Conservation (phyloP, 176 grass and related monocot genomes). For the Oryza brachyantha region DNA sequence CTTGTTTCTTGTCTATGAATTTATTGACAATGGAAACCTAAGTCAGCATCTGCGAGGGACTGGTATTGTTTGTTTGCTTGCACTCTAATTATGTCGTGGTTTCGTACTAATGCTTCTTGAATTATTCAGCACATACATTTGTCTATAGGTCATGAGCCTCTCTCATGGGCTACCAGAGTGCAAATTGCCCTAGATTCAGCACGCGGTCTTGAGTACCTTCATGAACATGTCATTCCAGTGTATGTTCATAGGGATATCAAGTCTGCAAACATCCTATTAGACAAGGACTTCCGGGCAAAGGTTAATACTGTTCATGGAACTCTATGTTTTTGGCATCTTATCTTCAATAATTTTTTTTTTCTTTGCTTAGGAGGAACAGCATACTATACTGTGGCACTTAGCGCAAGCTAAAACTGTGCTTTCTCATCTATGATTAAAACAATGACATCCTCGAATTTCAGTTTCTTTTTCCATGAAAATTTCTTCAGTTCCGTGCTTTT, state of each 20-base stretch:
- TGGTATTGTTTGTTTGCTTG: conserved; percentile 42
- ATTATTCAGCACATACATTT: conserved; percentile 7
- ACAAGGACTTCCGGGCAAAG: conserved; percentile 69
- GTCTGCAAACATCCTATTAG: conserved; percentile 80
- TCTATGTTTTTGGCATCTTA: conserved; percentile 4
- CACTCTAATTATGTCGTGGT: neutral
- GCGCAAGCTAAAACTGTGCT: too few species aligned
- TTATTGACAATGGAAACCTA: conserved; percentile 75
- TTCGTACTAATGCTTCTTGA: neutral
- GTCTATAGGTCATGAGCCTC: conserved; percentile 39
- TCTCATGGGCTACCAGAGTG: conserved; percentile 56
- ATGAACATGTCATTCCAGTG: conserved; percentile 67
- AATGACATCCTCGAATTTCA: too few species aligned
- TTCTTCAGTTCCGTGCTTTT: too few species aligned
- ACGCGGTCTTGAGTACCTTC: conserved; percentile 77
- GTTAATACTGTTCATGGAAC: conserved; percentile 25
- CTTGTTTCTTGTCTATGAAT: conserved; percentile 73
- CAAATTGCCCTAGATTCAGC: conserved; percentile 77
- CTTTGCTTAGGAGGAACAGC: too few species aligned
- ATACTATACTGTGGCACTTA: too few species aligned
- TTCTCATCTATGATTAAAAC: too few species aligned
- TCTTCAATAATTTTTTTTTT: too few species aligned
- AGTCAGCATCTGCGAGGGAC: conserved; percentile 56
- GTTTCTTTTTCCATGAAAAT: too few species aligned
- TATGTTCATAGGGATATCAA: conserved; percentile 88